phyloP scores from a whole-genome alignment of 2,329 filamentous ascomycete genomes.

The Sarocladium strictum region DNA sequence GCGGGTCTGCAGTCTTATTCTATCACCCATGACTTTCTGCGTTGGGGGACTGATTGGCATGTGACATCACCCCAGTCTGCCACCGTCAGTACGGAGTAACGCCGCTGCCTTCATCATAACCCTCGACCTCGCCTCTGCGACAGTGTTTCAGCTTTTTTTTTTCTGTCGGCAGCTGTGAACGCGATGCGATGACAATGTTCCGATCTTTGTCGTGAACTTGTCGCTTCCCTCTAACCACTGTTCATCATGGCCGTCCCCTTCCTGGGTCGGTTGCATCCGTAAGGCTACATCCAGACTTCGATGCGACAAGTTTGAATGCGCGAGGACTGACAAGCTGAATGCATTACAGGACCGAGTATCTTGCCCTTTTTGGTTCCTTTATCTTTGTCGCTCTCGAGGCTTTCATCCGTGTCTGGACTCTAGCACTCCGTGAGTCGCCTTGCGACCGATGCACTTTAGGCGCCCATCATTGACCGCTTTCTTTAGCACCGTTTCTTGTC shows the following conservation, averaged over 20 bases:
- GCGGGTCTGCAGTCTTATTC: background rate
- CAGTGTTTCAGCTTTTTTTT: background rate
- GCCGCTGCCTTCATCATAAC: background rate
- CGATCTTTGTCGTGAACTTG: background rate
- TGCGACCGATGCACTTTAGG: background rate
- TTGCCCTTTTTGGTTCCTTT: conserved; percentile 80
- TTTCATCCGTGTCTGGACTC: conserved; percentile 76
- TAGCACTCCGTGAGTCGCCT: conserved; percentile 67
- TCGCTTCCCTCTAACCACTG: background rate
- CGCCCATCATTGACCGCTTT: conserved; percentile 11
- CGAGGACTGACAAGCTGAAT: background rate
- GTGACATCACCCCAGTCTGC: conserved; percentile 15
- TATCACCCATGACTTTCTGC: background rate
- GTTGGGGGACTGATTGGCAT: conserved; percentile 9
- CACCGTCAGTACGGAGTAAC: background rate
- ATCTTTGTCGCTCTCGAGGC: conserved; percentile 76
- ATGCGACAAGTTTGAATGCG: background rate
- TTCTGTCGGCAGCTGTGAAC: background rate
- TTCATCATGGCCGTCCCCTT: conserved; percentile 45
- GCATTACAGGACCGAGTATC: conserved; percentile 66
- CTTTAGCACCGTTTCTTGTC: conserved; percentile 69
- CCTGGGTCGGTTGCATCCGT: conserved; percentile 47
- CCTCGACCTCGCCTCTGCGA: conserved; percentile 8
- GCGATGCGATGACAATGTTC: conserved; percentile 7
- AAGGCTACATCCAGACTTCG: conserved; percentile 21